phyloP scores from a whole-genome alignment of 169 alveolate genomes.

The Plasmodium billcollinsi region DNA sequence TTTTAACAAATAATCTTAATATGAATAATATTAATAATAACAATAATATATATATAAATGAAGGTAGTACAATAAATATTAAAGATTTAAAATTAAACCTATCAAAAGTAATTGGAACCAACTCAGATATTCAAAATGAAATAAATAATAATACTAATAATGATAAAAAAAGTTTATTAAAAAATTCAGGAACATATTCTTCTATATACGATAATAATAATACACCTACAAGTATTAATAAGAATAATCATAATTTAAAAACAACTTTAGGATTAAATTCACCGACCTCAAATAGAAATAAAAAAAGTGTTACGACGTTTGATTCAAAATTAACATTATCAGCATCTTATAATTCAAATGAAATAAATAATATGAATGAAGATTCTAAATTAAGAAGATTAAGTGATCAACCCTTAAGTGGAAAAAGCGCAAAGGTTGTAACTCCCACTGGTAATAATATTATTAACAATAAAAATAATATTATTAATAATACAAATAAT shows the following conservation, averaged over 20 bases:
- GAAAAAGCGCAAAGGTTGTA: neutral
- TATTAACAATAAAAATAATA: neutral
- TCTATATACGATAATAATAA: neutral
- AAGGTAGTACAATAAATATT: neutral
- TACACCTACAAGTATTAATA: neutral
- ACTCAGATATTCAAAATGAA: conserved; percentile 3
- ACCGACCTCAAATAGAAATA: neutral
- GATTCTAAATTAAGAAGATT: neutral
- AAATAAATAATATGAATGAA: neutral
- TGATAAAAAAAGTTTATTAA: neutral
- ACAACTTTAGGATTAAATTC: neutral
- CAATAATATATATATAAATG: neutral
- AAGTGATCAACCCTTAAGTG: conserved; percentile 5
- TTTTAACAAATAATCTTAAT: conserved; percentile 4
- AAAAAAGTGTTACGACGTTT: neutral
- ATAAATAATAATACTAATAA: neutral
- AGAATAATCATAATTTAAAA: neutral
- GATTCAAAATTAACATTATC: neutral
- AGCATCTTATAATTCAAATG: conserved; percentile 2
- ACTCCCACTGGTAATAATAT: neutral
- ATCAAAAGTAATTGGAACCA: neutral
- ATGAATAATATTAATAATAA: neutral
- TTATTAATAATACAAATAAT: neutral
- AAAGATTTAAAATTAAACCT: conserved; percentile 1
- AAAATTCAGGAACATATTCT: neutral